Conservation (phyloP, 495 filamentous ascomycete genomes). For the Penicillium goetzii region DNA sequence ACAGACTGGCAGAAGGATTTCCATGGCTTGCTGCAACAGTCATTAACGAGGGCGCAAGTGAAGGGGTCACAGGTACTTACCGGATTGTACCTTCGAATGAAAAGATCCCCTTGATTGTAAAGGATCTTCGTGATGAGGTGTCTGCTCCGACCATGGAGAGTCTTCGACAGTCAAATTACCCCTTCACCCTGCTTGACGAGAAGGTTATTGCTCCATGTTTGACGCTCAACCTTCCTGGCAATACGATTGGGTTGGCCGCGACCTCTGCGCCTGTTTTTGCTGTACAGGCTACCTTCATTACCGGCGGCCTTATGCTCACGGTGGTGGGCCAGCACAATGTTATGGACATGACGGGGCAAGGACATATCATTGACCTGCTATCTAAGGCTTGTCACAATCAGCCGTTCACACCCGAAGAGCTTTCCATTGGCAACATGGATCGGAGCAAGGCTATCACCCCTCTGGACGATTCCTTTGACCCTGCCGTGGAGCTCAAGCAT, state of each 20-base stretch:
- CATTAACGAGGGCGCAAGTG: slow-evolving; percentile 42
- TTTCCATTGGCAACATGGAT: slow-evolving; percentile 48
- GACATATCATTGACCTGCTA: slow-evolving; percentile 51
- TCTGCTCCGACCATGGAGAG: slow-evolving; percentile 44
- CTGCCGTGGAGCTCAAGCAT: slow-evolving; percentile 34
- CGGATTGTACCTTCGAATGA: slow-evolving; percentile 40
- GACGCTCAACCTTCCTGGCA: slow-evolving; percentile 40
- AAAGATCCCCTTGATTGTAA: slow-evolving; percentile 45
- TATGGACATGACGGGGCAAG: slow-evolving; percentile 60
- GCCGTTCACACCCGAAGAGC: slow-evolving; percentile 48
- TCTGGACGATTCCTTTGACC: slow-evolving; percentile 39
- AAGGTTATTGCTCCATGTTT: slow-evolving; percentile 48
- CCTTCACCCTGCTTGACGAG: slow-evolving; percentile 59
- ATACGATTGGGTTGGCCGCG: slow-evolving; percentile 17
- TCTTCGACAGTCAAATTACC: slow-evolving; percentile 47
- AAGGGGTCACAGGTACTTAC: slow-evolving; percentile 44
- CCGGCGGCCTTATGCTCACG: slow-evolving; percentile 52
- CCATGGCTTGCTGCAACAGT: slow-evolving; percentile 61
- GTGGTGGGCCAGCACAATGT: slow-evolving; percentile 51
- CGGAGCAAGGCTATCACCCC: slow-evolving; percentile 47
- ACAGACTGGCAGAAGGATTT: slow-evolving; percentile 42
- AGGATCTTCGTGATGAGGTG: slow-evolving; percentile 43
- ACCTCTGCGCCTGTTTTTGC: slow-evolving; percentile 49
- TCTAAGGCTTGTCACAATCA: slow-evolving; percentile 56
- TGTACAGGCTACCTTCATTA: slow-evolving; percentile 57